Evolutionary conservation across 768 basidiomycete genomes (phyloP).

Genomic region (Rossbeevera mucosa): DNA sequence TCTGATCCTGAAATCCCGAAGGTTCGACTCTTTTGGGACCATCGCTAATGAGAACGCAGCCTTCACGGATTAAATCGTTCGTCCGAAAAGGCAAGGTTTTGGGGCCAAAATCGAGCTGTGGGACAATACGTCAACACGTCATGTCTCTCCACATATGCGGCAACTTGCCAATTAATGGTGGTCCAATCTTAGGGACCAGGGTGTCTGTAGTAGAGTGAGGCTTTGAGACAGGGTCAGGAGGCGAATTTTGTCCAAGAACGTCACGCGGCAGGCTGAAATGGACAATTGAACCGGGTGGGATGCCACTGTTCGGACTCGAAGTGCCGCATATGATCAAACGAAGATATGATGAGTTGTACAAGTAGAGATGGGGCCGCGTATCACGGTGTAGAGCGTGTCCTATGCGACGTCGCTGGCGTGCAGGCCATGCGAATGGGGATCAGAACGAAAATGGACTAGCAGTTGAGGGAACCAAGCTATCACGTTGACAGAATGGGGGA

Average conservation of each 20-base stretch:
- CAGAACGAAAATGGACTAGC: conserved; percentile 13
- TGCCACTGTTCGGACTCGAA: neutral
- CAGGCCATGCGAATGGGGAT: conserved; percentile 17
- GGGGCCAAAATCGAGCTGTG: conserved; percentile 5
- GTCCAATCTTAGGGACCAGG: conserved; percentile 6
- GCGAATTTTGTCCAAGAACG: conserved; percentile 2
- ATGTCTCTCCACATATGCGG: conserved; percentile 21
- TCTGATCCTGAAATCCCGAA: conserved; percentile 12
- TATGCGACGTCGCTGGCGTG: conserved; percentile 15
- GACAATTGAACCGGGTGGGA: conserved; percentile 7
- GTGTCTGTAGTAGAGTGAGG: neutral
- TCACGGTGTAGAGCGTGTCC: conserved; percentile 14
- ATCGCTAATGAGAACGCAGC: conserved; percentile 11
- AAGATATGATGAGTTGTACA: conserved; percentile 3
- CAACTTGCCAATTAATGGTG: conserved; percentile 6
- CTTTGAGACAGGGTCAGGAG: conserved; percentile 16
- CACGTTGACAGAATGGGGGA: conserved; percentile 19
- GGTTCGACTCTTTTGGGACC: conserved; percentile 8
- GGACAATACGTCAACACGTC: conserved; percentile 22
- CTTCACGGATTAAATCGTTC: conserved; percentile 5
- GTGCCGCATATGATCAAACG: conserved; percentile 3
- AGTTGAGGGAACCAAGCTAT: conserved; percentile 1
- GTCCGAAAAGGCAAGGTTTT: conserved; percentile 10
- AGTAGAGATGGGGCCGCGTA: conserved; percentile 2
- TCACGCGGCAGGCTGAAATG: conserved; percentile 19